phyloP scores from a whole-genome alignment of 495 filamentous ascomycete genomes.

The Haplographium delicatum region DNA sequence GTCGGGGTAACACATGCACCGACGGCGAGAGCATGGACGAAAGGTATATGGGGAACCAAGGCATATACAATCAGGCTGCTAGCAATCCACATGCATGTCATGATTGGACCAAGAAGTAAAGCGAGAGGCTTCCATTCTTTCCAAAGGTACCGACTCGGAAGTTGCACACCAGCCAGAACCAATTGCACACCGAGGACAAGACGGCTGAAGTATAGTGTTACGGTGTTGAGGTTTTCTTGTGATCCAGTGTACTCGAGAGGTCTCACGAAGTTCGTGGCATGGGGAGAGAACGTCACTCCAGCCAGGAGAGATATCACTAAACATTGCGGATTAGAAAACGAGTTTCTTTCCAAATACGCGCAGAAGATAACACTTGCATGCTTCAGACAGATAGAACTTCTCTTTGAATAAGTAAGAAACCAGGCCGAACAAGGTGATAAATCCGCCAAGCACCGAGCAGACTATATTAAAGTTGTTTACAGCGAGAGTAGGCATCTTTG shows the following conservation, averaged over 20 bases:
- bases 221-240: slow-evolving; percentile 49
- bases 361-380: slow-evolving; percentile 47
- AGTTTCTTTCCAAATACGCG: neutral
- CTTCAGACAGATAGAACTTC: slow-evolving; percentile 86
- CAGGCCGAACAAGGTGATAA: slow-evolving; percentile 81
- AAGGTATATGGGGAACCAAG: slow-evolving; percentile 64
- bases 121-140: slow-evolving; percentile 75
- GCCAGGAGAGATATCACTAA: slow-evolving; percentile 81
- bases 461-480: slow-evolving; percentile 81
- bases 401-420: slow-evolving; percentile 89
- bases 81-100: slow-evolving; percentile 84
- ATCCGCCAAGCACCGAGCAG: slow-evolving; percentile 76
- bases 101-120: slow-evolving; percentile 76
- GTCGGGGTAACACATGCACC: slow-evolving; percentile 87
- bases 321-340: neutral
- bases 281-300: slow-evolving; percentile 72
- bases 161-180: slow-evolving; percentile 81
- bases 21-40: slow-evolving; percentile 73
- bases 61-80: slow-evolving; percentile 76
- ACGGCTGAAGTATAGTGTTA: slow-evolving; percentile 79
- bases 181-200: slow-evolving; percentile 90
- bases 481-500: slow-evolving; percentile 68
- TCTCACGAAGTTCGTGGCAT: slow-evolving; percentile 69
- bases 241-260: slow-evolving; percentile 73
- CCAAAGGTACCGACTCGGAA: slow-evolving; percentile 80